These are phyloP conservation scores for Trebouxiophyceae sp. DNA, from an alignment of 163 green algal genomes.

Conservation along the genomic window DNA sequence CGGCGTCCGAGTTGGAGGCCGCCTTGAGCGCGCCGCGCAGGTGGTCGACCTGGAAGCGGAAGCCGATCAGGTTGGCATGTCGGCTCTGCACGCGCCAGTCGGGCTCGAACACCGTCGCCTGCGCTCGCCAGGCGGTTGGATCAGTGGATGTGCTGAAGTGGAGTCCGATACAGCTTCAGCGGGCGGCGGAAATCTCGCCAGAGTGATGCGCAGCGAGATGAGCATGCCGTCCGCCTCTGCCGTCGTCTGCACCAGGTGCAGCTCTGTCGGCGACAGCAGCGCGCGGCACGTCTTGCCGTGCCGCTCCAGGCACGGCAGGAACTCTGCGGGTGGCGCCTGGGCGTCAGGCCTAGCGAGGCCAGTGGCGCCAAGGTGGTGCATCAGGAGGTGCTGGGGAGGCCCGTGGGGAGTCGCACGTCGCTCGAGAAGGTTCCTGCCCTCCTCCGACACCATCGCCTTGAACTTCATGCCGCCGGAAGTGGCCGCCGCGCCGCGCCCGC, in stretches of 20 bases:
- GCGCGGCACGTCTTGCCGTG: conserved; percentile 71
- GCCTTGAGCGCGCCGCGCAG: conserved; percentile 53
- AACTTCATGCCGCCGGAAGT: conserved; percentile 7
- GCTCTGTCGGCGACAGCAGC: conserved; percentile 52
- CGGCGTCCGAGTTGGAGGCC: conserved; percentile 39
- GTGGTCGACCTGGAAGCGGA: conserved; percentile 53
- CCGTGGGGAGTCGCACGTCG: not conserved
- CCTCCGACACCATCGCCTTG: not conserved
- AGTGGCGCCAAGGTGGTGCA: too few relatives aligned
- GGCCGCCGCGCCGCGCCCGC: too few relatives aligned
- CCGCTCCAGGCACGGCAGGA: conserved; percentile 77
- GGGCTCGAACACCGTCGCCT: conserved; percentile 59
- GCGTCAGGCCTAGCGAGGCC: too few relatives aligned
- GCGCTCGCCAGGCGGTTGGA: not conserved
- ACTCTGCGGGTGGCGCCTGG: conserved; percentile 36
- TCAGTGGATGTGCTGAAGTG: not conserved
- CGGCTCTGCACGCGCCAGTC: conserved; percentile 39
- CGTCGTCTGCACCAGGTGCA: conserved; percentile 61
- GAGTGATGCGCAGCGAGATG: conserved; percentile 49
- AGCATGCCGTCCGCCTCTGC: conserved; percentile 62
- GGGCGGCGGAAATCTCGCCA: conserved; percentile 37
- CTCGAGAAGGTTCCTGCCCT: not conserved
- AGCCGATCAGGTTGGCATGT: conserved; percentile 68
- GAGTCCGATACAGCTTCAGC: not conserved
- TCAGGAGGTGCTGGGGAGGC: not conserved